phyloP scores from a whole-genome alignment of 768 basidiomycete genomes.

The Suillus sp. region DNA sequence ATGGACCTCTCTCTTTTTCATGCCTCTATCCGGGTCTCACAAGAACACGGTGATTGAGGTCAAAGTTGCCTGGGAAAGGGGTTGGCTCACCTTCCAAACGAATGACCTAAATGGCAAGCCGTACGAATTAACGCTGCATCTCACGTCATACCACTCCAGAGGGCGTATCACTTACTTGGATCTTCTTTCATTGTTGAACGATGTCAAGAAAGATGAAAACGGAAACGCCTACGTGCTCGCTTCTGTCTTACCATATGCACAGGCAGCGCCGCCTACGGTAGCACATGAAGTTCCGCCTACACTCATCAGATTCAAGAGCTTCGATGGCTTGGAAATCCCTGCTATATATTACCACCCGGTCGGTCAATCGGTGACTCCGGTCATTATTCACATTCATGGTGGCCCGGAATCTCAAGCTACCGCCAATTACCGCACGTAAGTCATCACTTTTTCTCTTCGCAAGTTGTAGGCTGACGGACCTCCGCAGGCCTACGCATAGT shows the following conservation, averaged over 20 bases:
- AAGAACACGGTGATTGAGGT: slow-evolving; percentile 35
- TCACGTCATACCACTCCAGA: slow-evolving; percentile 35
- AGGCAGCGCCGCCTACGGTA: slow-evolving; percentile 35
- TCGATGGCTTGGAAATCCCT: slow-evolving; percentile 43
- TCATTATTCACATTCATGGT: slow-evolving; percentile 42
- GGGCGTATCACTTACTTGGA: slow-evolving; percentile 32
- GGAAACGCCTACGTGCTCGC: slow-evolving; percentile 33
- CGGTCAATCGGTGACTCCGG: slow-evolving; percentile 31
- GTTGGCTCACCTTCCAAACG: slow-evolving; percentile 31
- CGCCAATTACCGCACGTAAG: slow-evolving; percentile 35
- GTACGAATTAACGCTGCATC: slow-evolving; percentile 33
- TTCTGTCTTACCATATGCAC: slow-evolving; percentile 32
- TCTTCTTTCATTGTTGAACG: slow-evolving; percentile 24
- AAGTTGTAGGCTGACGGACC: neutral
- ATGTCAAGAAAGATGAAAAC: slow-evolving; percentile 23
- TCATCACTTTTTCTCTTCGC: neutral
- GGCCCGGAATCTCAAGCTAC: slow-evolving; percentile 42
- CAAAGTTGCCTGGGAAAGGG: slow-evolving; percentile 33
- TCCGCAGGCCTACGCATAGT: slow-evolving; percentile 35
- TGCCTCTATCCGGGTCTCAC: slow-evolving; percentile 33
- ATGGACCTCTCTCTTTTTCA: slow-evolving; percentile 33
- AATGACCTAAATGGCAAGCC: slow-evolving; percentile 38
- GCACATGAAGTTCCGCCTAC: slow-evolving; percentile 32
- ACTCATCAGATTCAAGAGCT: slow-evolving; percentile 42
- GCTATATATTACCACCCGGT: slow-evolving; percentile 45